Conservation (phyloP, 23 red algal species). For the Gracilaria caudata region DNA sequence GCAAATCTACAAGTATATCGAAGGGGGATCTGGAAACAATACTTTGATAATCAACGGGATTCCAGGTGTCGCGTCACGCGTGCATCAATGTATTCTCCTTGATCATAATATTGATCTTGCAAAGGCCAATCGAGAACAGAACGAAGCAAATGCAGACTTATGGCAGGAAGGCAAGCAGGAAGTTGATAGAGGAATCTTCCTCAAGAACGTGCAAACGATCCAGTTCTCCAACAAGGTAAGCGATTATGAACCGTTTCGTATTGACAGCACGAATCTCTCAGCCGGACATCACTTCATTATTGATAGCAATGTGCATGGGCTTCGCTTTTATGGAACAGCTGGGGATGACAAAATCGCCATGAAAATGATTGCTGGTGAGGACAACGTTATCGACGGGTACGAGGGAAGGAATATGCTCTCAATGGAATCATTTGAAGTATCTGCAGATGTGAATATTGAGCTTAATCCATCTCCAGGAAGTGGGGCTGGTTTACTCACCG, state of each 20-base stretch:
- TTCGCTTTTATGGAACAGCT: neutral
- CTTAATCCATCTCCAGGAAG: neutral
- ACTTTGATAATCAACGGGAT: conserved; percentile 7
- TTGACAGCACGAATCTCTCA: neutral
- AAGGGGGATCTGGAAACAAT: conserved; percentile 5
- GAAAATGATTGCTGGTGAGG: neutral
- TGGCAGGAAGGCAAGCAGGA: neutral
- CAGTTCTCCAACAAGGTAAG: neutral
- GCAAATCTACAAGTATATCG: neutral
- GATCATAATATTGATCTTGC: conserved; percentile 20
- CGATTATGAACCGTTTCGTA: neutral
- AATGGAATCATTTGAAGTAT: neutral
- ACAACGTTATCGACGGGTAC: conserved; percentile 1
- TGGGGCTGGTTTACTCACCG: too few relatives aligned
- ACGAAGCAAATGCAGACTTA: neutral
- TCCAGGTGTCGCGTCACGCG: neutral
- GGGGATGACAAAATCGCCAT: neutral
- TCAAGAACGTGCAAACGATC: conserved; percentile 12
- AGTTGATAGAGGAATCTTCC: conserved; percentile 6
- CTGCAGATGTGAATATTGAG: neutral
- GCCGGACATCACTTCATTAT: conserved; percentile 13
- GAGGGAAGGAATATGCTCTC: conserved; percentile 3
- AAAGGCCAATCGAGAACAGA: neutral
- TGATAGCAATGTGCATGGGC: neutral
- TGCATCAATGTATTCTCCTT: neutral